Conservation (phyloP, 768 basidiomycete species). For the Tricholoma saponaceum region DNA sequence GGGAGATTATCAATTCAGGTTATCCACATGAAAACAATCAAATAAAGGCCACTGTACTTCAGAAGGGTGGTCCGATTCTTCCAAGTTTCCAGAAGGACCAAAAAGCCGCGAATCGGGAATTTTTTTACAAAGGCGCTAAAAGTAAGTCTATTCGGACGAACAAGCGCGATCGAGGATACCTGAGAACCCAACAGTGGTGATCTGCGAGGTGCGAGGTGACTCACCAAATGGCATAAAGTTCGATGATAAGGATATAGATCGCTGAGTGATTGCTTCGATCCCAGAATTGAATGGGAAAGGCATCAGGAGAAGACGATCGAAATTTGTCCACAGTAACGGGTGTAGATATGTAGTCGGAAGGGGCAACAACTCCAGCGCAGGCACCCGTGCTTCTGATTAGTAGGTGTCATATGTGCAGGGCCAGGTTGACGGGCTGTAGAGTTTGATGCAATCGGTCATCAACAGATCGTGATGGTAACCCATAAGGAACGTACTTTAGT, state of each 20-base stretch:
- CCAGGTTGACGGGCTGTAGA: background rate
- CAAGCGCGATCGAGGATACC: background rate
- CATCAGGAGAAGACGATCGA: background rate
- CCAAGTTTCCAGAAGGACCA: constrained; percentile 2
- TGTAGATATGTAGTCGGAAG: background rate
- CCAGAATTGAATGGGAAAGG: background rate
- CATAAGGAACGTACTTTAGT: background rate
- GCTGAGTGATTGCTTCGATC: background rate
- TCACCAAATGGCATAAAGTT: background rate
- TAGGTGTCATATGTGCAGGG: background rate
- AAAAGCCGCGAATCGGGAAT: background rate
- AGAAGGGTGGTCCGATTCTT: constrained; percentile 4
- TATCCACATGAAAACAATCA: constrained; percentile 4
- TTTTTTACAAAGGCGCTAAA: constrained; percentile 2
- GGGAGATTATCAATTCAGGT: background rate
- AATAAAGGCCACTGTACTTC: background rate
- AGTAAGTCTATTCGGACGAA: constrained; percentile 2
- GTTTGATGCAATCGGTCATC: background rate
- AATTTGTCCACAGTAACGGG: background rate
- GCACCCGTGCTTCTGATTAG: background rate
- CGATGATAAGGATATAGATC: background rate
- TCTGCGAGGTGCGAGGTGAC: background rate
- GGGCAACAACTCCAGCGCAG: constrained; percentile 2
- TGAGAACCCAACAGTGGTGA: background rate
- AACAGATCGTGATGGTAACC: constrained; percentile 1